Percentiles rank a stretch among this genome's conserved stretches.
phyloP scores from a whole-genome alignment of 2,329 filamentous ascomycete genomes.

The Lecanicillium sp. region DNA sequence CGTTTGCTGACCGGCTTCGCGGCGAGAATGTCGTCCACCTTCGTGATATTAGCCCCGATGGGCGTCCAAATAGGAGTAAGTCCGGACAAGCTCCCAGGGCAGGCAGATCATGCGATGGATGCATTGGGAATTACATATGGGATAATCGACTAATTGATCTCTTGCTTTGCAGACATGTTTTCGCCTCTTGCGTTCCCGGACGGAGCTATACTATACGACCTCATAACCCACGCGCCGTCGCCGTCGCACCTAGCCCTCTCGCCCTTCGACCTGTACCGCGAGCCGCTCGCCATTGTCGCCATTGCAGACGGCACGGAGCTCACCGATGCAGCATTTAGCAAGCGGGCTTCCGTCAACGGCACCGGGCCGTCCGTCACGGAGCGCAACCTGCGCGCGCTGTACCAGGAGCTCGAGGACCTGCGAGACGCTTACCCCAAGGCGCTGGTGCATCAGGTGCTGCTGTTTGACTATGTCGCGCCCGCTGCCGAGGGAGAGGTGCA shows the following conservation, averaged over 20 bases:
- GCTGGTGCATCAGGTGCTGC: conserved; percentile 67
- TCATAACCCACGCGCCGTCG: conserved; percentile 73
- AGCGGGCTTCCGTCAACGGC: conserved; percentile 44
- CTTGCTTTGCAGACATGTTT: conserved; percentile 70
- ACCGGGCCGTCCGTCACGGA: conserved; percentile 42
- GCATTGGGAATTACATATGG: too few species aligned
- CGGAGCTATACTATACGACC: conserved; percentile 81
- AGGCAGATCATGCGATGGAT: not conserved
- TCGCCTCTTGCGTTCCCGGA: conserved; percentile 81
- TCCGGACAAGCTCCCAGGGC: not conserved
- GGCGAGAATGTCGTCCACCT: conserved; percentile 75
- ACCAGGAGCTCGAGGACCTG: conserved; percentile 63
- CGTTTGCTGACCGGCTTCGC: conserved; percentile 71
- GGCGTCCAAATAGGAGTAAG: conserved; percentile 76
- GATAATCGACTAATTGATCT: too few species aligned
- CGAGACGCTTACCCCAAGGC: conserved; percentile 68
- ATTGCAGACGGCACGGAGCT: conserved; percentile 75
- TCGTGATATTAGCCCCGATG: conserved; percentile 79
- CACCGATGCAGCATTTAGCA: conserved; percentile 43
- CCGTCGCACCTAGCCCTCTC: conserved; percentile 70
- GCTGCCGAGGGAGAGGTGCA: conserved; percentile 35
- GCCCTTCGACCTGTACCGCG: conserved; percentile 85
- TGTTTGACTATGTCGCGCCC: conserved; percentile 64
- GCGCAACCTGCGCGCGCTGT: conserved; percentile 49
- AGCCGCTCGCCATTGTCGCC: conserved; percentile 75